phyloP scores from a whole-genome alignment of 2,329 filamentous ascomycete genomes.

The Cercospora zeae-maydis region DNA sequence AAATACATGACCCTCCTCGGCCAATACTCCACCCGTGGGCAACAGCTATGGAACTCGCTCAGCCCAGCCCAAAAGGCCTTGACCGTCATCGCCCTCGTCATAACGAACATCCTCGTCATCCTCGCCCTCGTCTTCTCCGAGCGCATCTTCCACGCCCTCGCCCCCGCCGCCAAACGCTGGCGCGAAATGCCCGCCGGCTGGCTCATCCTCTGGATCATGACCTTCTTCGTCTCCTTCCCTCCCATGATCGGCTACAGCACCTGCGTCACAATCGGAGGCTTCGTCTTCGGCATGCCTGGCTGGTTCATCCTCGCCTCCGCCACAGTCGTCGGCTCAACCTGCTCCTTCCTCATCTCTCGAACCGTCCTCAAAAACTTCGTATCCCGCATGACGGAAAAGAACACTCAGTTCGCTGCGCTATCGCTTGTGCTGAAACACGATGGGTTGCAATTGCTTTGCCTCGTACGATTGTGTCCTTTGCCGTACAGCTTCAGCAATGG shows the following conservation, averaged over 20 bases:
- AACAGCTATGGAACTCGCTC: slow-evolving; percentile 55
- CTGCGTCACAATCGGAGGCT: slow-evolving; percentile 65
- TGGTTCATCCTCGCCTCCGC: slow-evolving; percentile 81
- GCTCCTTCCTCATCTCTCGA: slow-evolving; percentile 75
- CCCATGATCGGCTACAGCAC: slow-evolving; percentile 85
- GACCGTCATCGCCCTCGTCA: slow-evolving; percentile 51
- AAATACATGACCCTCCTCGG: slow-evolving; percentile 42
- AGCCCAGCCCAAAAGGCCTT: slow-evolving; percentile 60
- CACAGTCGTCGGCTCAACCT: slow-evolving; percentile 72
- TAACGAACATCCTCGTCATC: slow-evolving; percentile 55
- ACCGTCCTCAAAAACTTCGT: slow-evolving; percentile 77
- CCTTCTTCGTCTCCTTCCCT: slow-evolving; percentile 76
- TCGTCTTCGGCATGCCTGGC: slow-evolving; percentile 70
- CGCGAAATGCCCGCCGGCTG: slow-evolving; percentile 67
- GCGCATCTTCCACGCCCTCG: slow-evolving; percentile 70
- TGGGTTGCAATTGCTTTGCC: slow-evolving; percentile 80
- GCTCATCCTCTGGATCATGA: slow-evolving; percentile 69
- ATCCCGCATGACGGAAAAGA: slow-evolving; percentile 71
- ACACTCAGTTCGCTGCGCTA: slow-evolving; percentile 84
- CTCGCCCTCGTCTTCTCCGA: slow-evolving; percentile 76
- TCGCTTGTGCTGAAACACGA: slow-evolving; percentile 85
- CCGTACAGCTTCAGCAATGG: slow-evolving; percentile 93
- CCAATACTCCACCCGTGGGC: slow-evolving; percentile 45
- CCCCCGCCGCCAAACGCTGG: slow-evolving; percentile 72
- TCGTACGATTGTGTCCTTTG: slow-evolving; percentile 87